Conservation (phyloP, 148 eudicot genomes). For the Talinum fruticosum region DNA sequence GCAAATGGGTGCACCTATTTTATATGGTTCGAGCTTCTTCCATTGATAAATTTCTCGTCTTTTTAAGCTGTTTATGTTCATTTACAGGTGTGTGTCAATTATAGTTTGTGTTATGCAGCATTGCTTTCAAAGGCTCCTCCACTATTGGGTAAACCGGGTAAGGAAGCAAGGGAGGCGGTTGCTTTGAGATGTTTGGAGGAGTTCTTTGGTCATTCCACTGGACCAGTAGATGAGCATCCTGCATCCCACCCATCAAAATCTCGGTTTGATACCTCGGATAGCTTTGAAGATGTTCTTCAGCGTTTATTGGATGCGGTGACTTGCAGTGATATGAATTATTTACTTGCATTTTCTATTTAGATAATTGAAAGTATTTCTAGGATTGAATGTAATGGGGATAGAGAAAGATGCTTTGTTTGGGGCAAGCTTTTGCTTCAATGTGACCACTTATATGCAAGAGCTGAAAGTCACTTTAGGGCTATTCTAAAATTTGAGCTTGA, state of each 20-base stretch:
- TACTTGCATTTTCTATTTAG: neutral
- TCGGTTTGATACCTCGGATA: conserved; percentile 36
- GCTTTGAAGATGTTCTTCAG: conserved; percentile 46
- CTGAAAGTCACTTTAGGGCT: neutral
- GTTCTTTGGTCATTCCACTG: conserved; percentile 27
- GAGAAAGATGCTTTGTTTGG: neutral
- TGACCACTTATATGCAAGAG: neutral
- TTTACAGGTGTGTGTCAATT: conserved; percentile 7
- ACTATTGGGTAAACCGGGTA: conserved; percentile 34
- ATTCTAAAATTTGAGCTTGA: neutral
- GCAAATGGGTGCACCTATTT: conserved; percentile 40
- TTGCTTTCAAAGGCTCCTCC: conserved; percentile 44
- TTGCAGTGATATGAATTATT: neutral
- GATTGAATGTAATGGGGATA: neutral
- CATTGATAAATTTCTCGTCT: neutral
- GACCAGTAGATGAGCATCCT: conserved; percentile 18
- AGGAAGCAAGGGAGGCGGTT: conserved; percentile 49
- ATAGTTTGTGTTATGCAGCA: conserved; percentile 29
- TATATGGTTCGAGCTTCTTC: conserved; percentile 36
- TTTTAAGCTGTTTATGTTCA: neutral
- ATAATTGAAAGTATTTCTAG: neutral
- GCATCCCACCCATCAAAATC: conserved; percentile 12
- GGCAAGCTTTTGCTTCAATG: neutral
- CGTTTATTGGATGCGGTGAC: conserved; percentile 41
- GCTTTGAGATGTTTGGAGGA: conserved; percentile 58